Base-by-base conservation (phyloP, 106 monocot genomes). In the Apostasia shenzhenica region DNA sequence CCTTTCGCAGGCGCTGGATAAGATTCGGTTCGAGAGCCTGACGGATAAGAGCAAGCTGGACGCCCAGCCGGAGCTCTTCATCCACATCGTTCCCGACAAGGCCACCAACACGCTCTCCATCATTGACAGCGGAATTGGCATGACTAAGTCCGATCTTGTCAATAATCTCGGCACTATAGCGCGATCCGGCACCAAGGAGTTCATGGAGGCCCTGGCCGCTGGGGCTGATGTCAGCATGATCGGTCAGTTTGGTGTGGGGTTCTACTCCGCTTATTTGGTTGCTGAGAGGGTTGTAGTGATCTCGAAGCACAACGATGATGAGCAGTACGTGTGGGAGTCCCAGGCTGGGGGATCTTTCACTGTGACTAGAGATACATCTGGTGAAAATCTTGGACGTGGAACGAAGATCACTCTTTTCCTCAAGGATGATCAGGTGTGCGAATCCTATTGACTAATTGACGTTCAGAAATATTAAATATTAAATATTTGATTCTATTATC, bases 161-260 rank as follows among this genome's bases (percentile, higher is more conserved):
- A 89, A 89, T 80, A 89, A 89, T 59, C 88, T 89, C 6, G 88
- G 88, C 45, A 89, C 88, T 59, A 89, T 89, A 43, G 88, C 88
- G 5, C 63, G 88, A 38, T 89, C 88, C 4, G 88, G 88, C 45
- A 89, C 88, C 4, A 89, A 89, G 57, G 88, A 89, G 82, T 89
- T 89, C 72, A 89, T 89, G 88, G 88, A 89, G 72, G 88, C 88
- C 0, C 77, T 89, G 9, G 79, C 88, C 53, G 88, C 88, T 39
- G 88, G 88, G n/a, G 88, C 88, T 49, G 88, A 89, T 60, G 88
- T 89, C 14, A 85, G 85, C 59, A 89, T 89, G 88, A 89, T 89
- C 44, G 88, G 88, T 40, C 88, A 89, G 67, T 89, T 89, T 41
- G 88, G 88, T 58, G 88, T 89, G 1, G 87, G 87, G 14, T 88